Evolutionary conservation across 805 yeast genomes (phyloP).

Genomic region (Schwanniomyces yamadae): DNA sequence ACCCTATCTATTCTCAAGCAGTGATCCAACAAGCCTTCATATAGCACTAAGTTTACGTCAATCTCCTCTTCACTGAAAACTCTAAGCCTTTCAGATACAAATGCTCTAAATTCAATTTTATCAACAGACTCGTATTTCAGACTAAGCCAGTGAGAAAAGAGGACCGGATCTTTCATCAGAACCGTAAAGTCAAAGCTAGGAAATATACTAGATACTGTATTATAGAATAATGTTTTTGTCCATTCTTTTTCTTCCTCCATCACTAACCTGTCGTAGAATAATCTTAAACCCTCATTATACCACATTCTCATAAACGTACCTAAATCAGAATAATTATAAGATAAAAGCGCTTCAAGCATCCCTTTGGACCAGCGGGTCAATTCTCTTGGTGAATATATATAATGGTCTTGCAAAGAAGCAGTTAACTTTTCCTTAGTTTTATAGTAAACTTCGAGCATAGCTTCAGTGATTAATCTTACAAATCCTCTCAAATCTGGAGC

Average conservation of each 20-base stretch:
- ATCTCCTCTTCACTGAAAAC: constrained; percentile 79
- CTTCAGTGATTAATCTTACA: constrained; percentile 49
- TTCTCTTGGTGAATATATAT: constrained; percentile 86
- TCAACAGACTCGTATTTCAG: constrained; percentile 58
- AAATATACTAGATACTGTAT: constrained; percentile 40
- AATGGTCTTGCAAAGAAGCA: constrained; percentile 48
- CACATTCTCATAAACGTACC: constrained; percentile 59
- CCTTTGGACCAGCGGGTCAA: constrained; percentile 86
- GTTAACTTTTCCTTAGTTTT: constrained; percentile 43
- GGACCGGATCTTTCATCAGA: constrained; percentile 50
- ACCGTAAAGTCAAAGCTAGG: constrained; percentile 39
- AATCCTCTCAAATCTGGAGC: constrained; percentile 62
- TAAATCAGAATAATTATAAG: constrained; percentile 33
- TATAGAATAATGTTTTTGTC: constrained; percentile 41
- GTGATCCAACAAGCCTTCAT: constrained; percentile 72
- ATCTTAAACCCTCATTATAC: constrained; percentile 78
- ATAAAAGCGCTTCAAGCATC: constrained; percentile 50
- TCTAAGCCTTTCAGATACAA: constrained; percentile 61
- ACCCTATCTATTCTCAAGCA: constrained; percentile 79
- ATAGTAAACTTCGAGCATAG: constrained; percentile 66
- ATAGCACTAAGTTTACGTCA: constrained; percentile 58
- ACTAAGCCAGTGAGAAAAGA: constrained; percentile 76
- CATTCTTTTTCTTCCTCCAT: constrained; percentile 44
- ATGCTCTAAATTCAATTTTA: constrained; percentile 45
- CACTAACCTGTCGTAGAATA: constrained; percentile 73